Conservation (phyloP, 2,329 filamentous ascomycete species). For the Graphilbum fragrans region DNA sequence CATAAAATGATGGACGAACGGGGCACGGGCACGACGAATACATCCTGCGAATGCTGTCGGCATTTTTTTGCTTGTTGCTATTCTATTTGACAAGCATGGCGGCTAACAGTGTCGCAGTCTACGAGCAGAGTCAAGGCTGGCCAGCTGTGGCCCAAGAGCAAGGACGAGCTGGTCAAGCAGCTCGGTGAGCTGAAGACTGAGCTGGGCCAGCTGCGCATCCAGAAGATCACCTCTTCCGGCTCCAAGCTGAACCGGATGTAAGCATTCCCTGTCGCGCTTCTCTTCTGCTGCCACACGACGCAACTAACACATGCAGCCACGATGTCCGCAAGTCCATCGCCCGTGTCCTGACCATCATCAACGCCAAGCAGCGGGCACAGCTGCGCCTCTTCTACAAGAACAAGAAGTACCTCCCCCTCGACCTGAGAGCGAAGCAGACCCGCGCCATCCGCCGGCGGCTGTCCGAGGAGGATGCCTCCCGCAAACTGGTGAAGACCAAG, state of each 20-base stretch:
- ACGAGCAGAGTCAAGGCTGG: slow-evolving; percentile 77
- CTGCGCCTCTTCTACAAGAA: slow-evolving; percentile 99
- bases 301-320: slow-evolving; percentile 47
- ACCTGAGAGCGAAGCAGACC: slow-evolving; percentile 97
- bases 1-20: too few species aligned
- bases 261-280: slow-evolving; percentile 24
- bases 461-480: slow-evolving; percentile 78
- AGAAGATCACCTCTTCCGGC: slow-evolving; percentile 93
- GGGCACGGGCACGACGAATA: too few species aligned
- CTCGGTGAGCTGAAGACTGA: slow-evolving; percentile 92
- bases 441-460: slow-evolving; percentile 93
- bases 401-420: slow-evolving; percentile 99
- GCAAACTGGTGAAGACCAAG: slow-evolving; percentile 85
- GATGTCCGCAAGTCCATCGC: slow-evolving; percentile 99
- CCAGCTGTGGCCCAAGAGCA: slow-evolving; percentile 98
- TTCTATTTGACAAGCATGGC: background rate
- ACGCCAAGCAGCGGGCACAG: slow-evolving; percentile 97
- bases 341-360: slow-evolving; percentile 97
- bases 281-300: background rate
- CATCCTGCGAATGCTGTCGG: too few species aligned
- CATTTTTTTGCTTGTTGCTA: background rate
- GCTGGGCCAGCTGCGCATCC: slow-evolving; percentile 90
- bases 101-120: slow-evolving; percentile 29
- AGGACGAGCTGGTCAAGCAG: slow-evolving; percentile 95
- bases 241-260: slow-evolving; percentile 98